These are phyloP conservation scores for Serendipita sp. DNA, from an alignment of 768 basidiomycete species.

Conservation along the genomic window DNA sequence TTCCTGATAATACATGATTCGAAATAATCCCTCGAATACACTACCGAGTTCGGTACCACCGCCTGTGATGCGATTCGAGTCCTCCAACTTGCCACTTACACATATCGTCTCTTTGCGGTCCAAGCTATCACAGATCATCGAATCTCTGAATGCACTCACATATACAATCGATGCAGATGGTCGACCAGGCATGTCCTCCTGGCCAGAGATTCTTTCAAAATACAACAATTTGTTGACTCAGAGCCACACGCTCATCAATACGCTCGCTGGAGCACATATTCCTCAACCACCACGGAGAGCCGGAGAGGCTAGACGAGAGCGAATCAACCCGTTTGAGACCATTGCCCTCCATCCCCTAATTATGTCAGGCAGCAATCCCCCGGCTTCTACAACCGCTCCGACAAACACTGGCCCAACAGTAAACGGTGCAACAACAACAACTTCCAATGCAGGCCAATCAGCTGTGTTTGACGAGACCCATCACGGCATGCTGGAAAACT, in stretches of 20 bases:
- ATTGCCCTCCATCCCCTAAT: slow-evolving; percentile 50
- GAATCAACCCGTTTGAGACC: slow-evolving; percentile 36
- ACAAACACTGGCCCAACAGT: background rate
- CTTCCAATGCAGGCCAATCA: background rate
- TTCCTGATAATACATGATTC: no score
- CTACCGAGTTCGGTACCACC: background rate
- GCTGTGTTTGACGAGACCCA: background rate
- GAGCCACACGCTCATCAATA: slow-evolving; percentile 57
- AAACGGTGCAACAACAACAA: background rate
- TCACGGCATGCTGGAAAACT: slow-evolving; percentile 11
- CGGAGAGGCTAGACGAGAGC: slow-evolving; percentile 12
- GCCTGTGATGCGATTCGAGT: slow-evolving; percentile 14
- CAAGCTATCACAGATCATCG: slow-evolving; percentile 64
- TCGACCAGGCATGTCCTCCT: slow-evolving; percentile 46
- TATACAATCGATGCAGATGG: slow-evolving; percentile 44
- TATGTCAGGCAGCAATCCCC: background rate
- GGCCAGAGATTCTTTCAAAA: slow-evolving; percentile 77
- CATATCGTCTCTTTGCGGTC: slow-evolving; percentile 64
- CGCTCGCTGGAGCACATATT: slow-evolving; percentile 26
- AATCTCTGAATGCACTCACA: slow-evolving; percentile 36
- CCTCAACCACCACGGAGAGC: slow-evolving; percentile 10
- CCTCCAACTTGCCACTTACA: slow-evolving; percentile 35
- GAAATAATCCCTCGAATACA: no score
- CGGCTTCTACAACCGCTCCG: background rate
- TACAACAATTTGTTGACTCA: slow-evolving; percentile 75